Base-by-base conservation (phyloP, 2,329 filamentous ascomycete species). In the Colletotrichum sp. region DNA sequence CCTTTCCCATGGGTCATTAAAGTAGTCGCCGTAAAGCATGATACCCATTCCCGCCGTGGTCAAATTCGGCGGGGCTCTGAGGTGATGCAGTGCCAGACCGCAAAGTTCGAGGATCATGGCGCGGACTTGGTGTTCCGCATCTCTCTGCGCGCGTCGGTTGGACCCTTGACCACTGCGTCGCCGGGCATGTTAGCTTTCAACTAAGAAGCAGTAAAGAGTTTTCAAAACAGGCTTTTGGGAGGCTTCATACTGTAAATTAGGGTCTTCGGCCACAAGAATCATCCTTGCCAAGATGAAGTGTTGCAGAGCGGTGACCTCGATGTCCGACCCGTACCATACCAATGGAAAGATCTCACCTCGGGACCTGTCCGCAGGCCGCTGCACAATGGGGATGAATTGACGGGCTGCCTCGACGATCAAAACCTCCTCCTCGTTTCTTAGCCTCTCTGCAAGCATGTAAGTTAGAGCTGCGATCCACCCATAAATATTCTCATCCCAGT, bases 1-100 rank as follows among this genome's bases (percentile, higher is more conserved):
- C 2, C 84, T 79, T 73, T 86, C 85, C 61, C 85, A 86, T 12
- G 79, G 80, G 68, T 86, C 85, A 3, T 84, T 86, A 74, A 86
- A 86, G 62, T 85, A 86, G 66, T 86, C 85, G 1, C 84, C 84
- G 30, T 86, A 86, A n/a, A 86, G 74, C 78, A 86, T 83, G 75
- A 86, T 85, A 6, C 84, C 84, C 43, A 86, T 83, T 1, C 83
- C 83, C 0, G 85, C 83, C 8, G 86, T 85, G 4, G 86, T 82
- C 4, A 86, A 79, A 2, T 84, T 84, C 0, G 85, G 85, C 0
- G 85, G 84, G 4, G 82, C 86, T 0, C 78, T 81, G 0, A 84
- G 82, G 52, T 86, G 84, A 60, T 85, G 85, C 13, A 86, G 79
- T 5, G 84, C 83, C 15, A 86, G 85, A n/a, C 85, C 85, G 48